Conservation (phyloP, 805 yeast genomes). For the Schwanniomyces polymorphus region DNA sequence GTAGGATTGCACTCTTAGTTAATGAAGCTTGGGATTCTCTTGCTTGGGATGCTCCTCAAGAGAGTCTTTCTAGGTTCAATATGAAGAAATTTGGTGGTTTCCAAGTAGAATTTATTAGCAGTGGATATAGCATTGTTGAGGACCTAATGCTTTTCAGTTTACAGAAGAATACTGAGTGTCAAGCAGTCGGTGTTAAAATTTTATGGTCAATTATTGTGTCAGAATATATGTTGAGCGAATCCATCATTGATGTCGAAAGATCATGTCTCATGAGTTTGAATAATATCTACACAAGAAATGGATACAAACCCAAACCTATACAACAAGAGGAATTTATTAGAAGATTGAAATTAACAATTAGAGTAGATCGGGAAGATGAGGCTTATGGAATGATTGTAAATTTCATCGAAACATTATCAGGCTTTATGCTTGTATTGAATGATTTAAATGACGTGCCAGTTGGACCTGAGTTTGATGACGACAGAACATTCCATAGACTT, state of each 20-base stretch:
- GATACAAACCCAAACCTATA: slow-evolving; percentile 53
- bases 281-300: slow-evolving; percentile 57
- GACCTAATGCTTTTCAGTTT: slow-evolving; percentile 67
- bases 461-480: slow-evolving; percentile 84
- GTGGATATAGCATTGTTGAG: slow-evolving; percentile 59
- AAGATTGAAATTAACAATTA: slow-evolving; percentile 47
- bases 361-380: slow-evolving; percentile 64
- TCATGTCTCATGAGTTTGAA: slow-evolving; percentile 65
- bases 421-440: slow-evolving; percentile 62
- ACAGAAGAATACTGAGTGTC: slow-evolving; percentile 63
- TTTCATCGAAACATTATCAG: slow-evolving; percentile 55
- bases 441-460: slow-evolving; percentile 74
- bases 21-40: slow-evolving; percentile 71
- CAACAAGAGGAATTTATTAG: slow-evolving; percentile 58
- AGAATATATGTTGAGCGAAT: slow-evolving; percentile 60
- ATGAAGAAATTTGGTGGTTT: slow-evolving; percentile 64
- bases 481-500: slow-evolving; percentile 75
- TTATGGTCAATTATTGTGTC: slow-evolving; percentile 72
- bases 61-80: slow-evolving; percentile 58
- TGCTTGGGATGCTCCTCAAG: slow-evolving; percentile 61
- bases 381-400: slow-evolving; percentile 51
- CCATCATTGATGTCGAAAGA: slow-evolving; percentile 58
- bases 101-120: slow-evolving; percentile 62
- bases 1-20: slow-evolving; percentile 54
- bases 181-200: slow-evolving; percentile 60